Evolutionary conservation across 2,329 filamentous ascomycete species (phyloP).

Genomic region (Nakataea oryzae): DNA sequence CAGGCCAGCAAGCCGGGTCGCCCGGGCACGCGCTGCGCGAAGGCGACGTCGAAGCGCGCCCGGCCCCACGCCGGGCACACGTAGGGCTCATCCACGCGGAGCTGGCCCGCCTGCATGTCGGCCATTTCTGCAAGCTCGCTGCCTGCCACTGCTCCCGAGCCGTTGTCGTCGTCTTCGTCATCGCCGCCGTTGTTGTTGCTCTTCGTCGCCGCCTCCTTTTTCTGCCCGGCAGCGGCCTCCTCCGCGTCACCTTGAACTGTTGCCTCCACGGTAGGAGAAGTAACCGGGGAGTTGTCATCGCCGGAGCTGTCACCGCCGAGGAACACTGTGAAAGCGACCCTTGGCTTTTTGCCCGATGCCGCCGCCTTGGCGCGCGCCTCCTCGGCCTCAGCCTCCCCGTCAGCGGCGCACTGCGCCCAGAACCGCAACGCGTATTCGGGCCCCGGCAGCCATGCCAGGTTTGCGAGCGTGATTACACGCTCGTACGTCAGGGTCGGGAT

Average conservation of each 20-base stretch:
- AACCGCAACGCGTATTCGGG: slow-evolving; percentile 50
- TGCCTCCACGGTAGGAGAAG: background rate
- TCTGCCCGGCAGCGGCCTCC: background rate
- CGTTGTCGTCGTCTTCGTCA: slow-evolving; percentile 7
- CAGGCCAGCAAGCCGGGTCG: slow-evolving; percentile 34
- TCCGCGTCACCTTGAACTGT: background rate
- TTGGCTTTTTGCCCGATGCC: slow-evolving; percentile 21
- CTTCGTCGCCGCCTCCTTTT: background rate
- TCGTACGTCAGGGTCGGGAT: slow-evolving; percentile 29
- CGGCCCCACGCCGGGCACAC: slow-evolving; percentile 39
- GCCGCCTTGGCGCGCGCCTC: slow-evolving; percentile 8
- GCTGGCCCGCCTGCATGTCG: slow-evolving; percentile 6
- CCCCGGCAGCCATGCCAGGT: slow-evolving; percentile 56
- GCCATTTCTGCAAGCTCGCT: background rate
- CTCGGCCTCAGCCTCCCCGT: slow-evolving; percentile 16
- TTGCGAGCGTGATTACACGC: slow-evolving; percentile 50
- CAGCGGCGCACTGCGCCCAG: slow-evolving; percentile 34
- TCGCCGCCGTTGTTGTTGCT: background rate
- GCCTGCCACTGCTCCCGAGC: slow-evolving; percentile 10
- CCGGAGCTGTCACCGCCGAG: slow-evolving; percentile 19
- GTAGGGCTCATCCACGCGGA: slow-evolving; percentile 18
- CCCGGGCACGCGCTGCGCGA: slow-evolving; percentile 26
- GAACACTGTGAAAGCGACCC: slow-evolving; percentile 37
- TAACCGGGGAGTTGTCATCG: background rate
- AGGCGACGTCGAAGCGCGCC: slow-evolving; percentile 29